These are phyloP conservation scores for Atractiella rhizophila DNA, from an alignment of 768 basidiomycete genomes.

Conservation along the genomic window DNA sequence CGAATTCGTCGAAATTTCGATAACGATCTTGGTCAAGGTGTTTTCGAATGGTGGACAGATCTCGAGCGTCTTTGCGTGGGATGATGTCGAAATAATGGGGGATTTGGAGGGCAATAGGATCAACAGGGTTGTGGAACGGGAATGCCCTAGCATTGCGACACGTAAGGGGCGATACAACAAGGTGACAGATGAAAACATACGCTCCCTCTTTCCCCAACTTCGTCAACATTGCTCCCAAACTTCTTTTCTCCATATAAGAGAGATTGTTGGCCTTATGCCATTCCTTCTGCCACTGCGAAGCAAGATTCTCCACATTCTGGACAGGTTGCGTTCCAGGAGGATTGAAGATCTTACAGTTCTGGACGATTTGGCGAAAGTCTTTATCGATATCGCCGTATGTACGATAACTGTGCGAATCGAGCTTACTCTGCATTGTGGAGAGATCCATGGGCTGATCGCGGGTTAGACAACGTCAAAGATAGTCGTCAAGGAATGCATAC, in stretches of 20 bases:
- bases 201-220: slow-evolving; percentile 38
- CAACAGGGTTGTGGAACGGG: slow-evolving; percentile 44
- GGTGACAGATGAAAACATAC: slow-evolving; percentile 4
- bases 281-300: slow-evolving; percentile 53
- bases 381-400: slow-evolving; percentile 58
- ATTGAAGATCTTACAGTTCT: slow-evolving; percentile 82
- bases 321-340: slow-evolving; percentile 50
- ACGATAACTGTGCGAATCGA: slow-evolving; percentile 37
- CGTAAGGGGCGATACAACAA: background rate
- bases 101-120: slow-evolving; percentile 54
- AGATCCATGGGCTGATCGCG: slow-evolving; percentile 99
- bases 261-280: slow-evolving; percentile 59
- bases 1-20: slow-evolving; percentile 46
- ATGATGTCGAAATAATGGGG: slow-evolving; percentile 75
- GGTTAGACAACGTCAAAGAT: slow-evolving; percentile 23
- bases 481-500: no score
- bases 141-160: background rate
- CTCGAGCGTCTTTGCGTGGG: slow-evolving; percentile 58
- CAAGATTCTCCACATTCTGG: slow-evolving; percentile 43
- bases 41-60: slow-evolving; percentile 51
- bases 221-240: slow-evolving; percentile 43
- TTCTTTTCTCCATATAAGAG: slow-evolving; percentile 51
- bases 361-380: slow-evolving; percentile 59
- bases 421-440: slow-evolving; percentile 45
- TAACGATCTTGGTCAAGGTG: slow-evolving; percentile 66